Evolutionary conservation across 257 asterid genomes (phyloP).

Genomic region (Salvia miltiorrhiza): DNA sequence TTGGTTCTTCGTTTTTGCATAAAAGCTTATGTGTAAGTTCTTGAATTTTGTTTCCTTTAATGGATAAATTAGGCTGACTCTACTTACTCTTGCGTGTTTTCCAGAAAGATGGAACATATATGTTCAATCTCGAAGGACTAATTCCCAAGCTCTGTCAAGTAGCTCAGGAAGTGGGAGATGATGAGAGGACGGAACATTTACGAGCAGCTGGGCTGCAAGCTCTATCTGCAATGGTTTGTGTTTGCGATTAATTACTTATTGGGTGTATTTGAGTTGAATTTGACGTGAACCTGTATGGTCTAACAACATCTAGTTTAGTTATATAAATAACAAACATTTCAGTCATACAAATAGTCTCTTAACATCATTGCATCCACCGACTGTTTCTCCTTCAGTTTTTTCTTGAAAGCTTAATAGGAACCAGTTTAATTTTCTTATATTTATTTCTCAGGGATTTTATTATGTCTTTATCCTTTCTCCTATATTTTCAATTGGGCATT

Average conservation of each 20-base stretch:
- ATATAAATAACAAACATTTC: neutral
- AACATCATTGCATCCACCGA: neutral
- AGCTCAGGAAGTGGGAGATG: conserved; percentile 87
- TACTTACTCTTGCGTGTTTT: conserved; percentile 21
- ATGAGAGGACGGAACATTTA: conserved; percentile 48
- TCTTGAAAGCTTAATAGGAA: neutral
- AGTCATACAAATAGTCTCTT: neutral
- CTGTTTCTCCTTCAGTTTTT: neutral
- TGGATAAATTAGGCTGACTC: conserved; percentile 19
- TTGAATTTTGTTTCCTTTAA: conserved; percentile 6
- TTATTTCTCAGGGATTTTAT: neutral
- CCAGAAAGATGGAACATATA: conserved; percentile 84
- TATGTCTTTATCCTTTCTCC: neutral
- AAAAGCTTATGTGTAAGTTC: conserved; percentile 10
- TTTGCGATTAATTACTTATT: conserved; percentile 2
- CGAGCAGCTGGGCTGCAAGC: conserved; percentile 78
- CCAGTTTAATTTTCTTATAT: neutral
- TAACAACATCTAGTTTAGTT: neutral
- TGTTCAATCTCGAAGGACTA: conserved; percentile 83
- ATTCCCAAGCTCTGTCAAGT: conserved; percentile 84
- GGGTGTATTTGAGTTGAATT: neutral
- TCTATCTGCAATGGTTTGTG: conserved; percentile 75
- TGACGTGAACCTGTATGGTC: neutral
- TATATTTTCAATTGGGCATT: neutral
- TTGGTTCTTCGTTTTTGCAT: conserved; percentile 2